Conservation (phyloP, 495 filamentous ascomycete species). For the Penicillium egyptiacum region DNA sequence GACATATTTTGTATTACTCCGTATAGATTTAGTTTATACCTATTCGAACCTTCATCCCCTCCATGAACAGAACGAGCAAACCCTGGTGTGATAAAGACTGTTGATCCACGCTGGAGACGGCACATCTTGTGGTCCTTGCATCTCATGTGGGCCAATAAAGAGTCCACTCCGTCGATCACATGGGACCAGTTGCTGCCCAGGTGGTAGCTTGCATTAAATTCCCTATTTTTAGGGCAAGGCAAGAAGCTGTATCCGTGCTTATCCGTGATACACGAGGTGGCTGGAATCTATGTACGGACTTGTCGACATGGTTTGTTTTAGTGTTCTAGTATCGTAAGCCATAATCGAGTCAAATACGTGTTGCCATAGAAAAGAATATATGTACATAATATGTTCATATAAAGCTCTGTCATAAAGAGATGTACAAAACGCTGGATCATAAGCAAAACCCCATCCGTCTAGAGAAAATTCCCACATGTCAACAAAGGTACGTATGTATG, state of each 20-base stretch:
- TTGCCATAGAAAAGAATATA: not conserved
- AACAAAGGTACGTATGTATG: not conserved
- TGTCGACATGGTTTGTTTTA: not conserved
- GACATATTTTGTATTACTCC: not conserved
- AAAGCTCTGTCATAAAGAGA: not conserved
- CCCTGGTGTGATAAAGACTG: not conserved
- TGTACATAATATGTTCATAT: not conserved
- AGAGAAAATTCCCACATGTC: not conserved
- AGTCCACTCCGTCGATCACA: not conserved
- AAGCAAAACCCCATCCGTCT: conserved; percentile 4
- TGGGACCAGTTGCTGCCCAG: not conserved
- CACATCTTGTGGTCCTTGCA: not conserved
- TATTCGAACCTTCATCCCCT: not conserved
- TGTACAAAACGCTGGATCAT: conserved; percentile 3
- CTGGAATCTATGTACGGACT: not conserved
- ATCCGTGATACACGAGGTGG: not conserved
- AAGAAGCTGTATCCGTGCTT: not conserved
- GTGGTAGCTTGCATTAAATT: not conserved
- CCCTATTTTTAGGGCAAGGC: not conserved
- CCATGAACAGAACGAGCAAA: not conserved
- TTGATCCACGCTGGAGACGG: not conserved
- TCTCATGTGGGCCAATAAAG: not conserved
- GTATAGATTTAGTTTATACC: not conserved
- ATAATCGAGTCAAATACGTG: not conserved
- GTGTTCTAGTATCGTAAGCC: not conserved